These are phyloP conservation scores for Vicia sativa DNA, from an alignment of 306 rosid species.

Conservation along the genomic window DNA sequence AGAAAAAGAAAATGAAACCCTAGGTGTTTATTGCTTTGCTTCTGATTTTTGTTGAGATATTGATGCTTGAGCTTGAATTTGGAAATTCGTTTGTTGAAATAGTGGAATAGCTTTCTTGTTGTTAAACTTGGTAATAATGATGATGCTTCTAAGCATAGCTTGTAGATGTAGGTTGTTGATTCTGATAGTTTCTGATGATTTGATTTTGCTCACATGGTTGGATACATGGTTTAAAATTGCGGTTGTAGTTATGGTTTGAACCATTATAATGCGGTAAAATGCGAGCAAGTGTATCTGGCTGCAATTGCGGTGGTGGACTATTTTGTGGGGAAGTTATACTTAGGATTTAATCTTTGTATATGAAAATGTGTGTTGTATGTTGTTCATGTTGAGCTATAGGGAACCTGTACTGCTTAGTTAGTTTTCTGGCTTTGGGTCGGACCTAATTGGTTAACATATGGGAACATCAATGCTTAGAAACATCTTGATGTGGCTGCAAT, in stretches of 20 bases:
- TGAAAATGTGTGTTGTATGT: slow-evolving; percentile 16
- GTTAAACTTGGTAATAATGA: no score
- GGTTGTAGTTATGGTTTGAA: neutral
- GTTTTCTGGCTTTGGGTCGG: neutral
- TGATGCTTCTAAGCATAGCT: neutral
- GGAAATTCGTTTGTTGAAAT: slow-evolving; percentile 24
- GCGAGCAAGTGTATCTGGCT: neutral
- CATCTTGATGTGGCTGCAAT: neutral
- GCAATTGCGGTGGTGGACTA: neutral
- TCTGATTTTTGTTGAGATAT: slow-evolving; percentile 1
- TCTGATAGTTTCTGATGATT: slow-evolving; percentile 24
- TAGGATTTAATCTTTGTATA: slow-evolving; percentile 16
- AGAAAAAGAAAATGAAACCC: slow-evolving; percentile 43
- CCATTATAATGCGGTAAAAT: neutral
- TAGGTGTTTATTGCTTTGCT: slow-evolving; percentile 1
- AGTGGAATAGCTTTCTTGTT: neutral
- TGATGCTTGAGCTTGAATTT: slow-evolving; percentile 27
- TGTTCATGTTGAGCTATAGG: neutral
- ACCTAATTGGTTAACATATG: slow-evolving; percentile 2
- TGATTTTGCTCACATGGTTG: slow-evolving; percentile 22
- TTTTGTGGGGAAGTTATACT: slow-evolving; percentile 15
- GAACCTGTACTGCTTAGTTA: slow-evolving; percentile 27
- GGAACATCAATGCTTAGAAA: neutral
- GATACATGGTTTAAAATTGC: neutral
- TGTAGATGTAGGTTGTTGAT: neutral